phyloP scores from a whole-genome alignment of 2,329 filamentous ascomycete species.

The Sporothrix pseudoabietina region DNA sequence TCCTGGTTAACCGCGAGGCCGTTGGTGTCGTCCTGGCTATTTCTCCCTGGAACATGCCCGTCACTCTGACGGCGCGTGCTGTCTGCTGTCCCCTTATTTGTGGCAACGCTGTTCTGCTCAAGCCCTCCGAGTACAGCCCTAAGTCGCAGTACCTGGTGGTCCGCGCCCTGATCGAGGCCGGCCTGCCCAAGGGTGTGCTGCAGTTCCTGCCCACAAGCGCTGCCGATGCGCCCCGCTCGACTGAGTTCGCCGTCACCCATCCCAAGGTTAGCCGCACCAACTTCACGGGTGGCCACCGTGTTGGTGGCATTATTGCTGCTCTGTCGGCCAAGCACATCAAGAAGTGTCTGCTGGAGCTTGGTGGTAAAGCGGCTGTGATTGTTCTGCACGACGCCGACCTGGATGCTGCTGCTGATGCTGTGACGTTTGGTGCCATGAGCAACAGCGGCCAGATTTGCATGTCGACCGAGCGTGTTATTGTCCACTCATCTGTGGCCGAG shows the following conservation, averaged over 20 bases:
- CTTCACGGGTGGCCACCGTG: slow-evolving; percentile 68
- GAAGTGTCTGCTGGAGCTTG: slow-evolving; percentile 68
- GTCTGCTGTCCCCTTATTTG: slow-evolving; percentile 56
- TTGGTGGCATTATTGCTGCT: slow-evolving; percentile 65
- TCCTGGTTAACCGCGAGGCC: slow-evolving; percentile 66
- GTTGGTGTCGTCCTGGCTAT: slow-evolving; percentile 70
- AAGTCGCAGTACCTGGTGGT: slow-evolving; percentile 59
- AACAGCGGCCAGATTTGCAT: slow-evolving; percentile 64
- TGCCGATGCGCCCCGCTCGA: slow-evolving; percentile 51
- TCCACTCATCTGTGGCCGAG: slow-evolving; percentile 42
- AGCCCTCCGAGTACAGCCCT: slow-evolving; percentile 63
- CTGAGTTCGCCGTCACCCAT: slow-evolving; percentile 62
- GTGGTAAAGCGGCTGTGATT: slow-evolving; percentile 68
- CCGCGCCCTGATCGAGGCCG: slow-evolving; percentile 62
- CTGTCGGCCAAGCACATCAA: slow-evolving; percentile 67
- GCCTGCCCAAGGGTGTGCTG: slow-evolving; percentile 65
- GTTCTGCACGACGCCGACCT: slow-evolving; percentile 69
- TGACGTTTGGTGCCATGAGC: slow-evolving; percentile 61
- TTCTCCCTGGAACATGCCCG: slow-evolving; percentile 62
- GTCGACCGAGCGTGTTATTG: slow-evolving; percentile 21
- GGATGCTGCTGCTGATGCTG: slow-evolving; percentile 61
- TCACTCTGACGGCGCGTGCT: slow-evolving; percentile 39
- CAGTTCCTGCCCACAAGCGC: slow-evolving; percentile 63
- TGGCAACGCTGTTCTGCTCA: slow-evolving; percentile 65
- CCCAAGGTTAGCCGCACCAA: slow-evolving; percentile 66